Conservation (phyloP, 2,329 filamentous ascomycete species). For the Ophiocordyceps camponoti-floridani region DNA sequence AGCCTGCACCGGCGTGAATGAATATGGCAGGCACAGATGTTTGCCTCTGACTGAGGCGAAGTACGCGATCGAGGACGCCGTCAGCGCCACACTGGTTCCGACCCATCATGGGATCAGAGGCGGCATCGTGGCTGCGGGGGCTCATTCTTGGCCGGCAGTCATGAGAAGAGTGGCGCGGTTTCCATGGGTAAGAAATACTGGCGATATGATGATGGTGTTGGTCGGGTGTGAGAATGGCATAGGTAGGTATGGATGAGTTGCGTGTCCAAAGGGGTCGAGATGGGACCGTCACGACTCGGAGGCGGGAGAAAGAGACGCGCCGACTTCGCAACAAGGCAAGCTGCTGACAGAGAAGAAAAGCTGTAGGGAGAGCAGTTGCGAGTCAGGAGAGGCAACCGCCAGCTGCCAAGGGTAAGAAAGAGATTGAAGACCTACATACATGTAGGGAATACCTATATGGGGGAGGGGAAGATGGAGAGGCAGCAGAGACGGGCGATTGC, state of each 20-base stretch:
- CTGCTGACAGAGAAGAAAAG: not conserved
- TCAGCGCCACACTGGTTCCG: slow-evolving; percentile 25
- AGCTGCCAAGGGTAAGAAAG: not conserved
- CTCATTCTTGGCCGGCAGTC: slow-evolving; percentile 13
- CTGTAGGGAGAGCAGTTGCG: not conserved
- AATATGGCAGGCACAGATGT: slow-evolving; percentile 56
- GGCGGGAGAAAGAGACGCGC: not conserved
- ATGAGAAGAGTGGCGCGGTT: slow-evolving; percentile 4
- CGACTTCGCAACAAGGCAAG: not conserved
- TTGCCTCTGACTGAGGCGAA: slow-evolving; percentile 15
- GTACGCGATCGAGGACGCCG: slow-evolving; percentile 21
- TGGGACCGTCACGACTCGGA: not conserved
- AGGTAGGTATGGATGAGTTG: slow-evolving; percentile 1
- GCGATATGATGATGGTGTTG: not conserved
- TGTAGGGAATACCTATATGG: too few species aligned
- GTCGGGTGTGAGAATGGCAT: not conserved
- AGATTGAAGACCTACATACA: too few species aligned
- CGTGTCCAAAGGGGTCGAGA: not conserved
- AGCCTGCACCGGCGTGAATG: slow-evolving; percentile 88
- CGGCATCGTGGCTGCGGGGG: slow-evolving; percentile 8
- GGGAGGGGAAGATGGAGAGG: too few species aligned
- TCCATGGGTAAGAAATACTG: slow-evolving; percentile 1
- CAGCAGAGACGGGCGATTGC: too few species aligned
- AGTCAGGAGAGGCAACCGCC: not conserved
- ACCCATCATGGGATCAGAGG: slow-evolving; percentile 23